phyloP scores from a whole-genome alignment of 2,329 filamentous ascomycete species.

The Fusarium sp. region DNA sequence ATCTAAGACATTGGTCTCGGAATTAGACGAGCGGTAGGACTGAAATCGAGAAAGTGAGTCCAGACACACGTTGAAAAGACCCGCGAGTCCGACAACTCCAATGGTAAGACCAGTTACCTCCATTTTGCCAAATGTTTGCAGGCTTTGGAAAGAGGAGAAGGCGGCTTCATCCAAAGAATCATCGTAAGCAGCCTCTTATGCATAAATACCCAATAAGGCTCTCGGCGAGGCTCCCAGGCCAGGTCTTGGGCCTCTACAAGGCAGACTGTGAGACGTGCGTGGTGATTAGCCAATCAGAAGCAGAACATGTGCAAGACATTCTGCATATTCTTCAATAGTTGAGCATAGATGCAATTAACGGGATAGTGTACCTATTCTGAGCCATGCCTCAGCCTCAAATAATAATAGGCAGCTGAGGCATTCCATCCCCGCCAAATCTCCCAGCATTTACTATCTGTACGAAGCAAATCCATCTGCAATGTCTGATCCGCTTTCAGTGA shows the following conservation, averaged over 20 bases:
- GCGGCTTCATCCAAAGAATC: neutral
- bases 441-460: rapidly evolving
- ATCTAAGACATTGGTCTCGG: slow-evolving; percentile 26
- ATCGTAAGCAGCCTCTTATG: neutral
- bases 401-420: too few species aligned
- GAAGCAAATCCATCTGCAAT: rapidly evolving
- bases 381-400: too few species aligned
- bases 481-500: neutral
- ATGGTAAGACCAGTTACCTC: neutral
- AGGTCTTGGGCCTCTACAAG: too few species aligned
- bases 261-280: neutral
- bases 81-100: slow-evolving; percentile 18
- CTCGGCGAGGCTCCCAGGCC: neutral
- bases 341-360: too few species aligned
- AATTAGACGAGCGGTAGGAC: slow-evolving; percentile 19
- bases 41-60: slow-evolving; percentile 34
- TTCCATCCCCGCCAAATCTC: rapidly evolving
- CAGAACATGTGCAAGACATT: rapidly evolving
- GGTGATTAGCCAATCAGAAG: neutral
- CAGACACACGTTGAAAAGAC: slow-evolving; percentile 38
- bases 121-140: neutral
- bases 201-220: neutral
- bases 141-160: rapidly evolving
- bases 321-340: neutral
- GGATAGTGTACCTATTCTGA: too few species aligned